Base-by-base conservation (phyloP, 345 rosid genomes). In the Eucalyptus globulus region DNA sequence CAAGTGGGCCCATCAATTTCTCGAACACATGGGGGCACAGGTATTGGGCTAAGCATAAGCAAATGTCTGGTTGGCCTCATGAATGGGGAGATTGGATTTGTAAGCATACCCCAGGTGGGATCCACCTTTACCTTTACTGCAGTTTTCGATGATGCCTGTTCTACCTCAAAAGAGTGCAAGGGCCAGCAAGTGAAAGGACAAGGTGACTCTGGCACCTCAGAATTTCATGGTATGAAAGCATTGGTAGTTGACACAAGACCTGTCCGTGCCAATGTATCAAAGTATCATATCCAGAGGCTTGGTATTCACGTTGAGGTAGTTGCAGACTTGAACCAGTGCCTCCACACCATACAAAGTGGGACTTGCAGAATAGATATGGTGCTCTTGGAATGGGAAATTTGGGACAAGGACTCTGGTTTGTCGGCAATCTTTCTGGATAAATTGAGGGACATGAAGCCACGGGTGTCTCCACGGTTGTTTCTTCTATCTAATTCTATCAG, bases 41-140 rank as follows among this genome's bases (percentile, higher is more conserved):
- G 99, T 21, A 97, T 97, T 88, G 99, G 99, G 54, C 95, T 97
- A 56, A 97, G 99, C 95, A 97, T 97, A 92, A 97, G 99, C 95
- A 97, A 97, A 93, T 95, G 95, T 91, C 92, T 97, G 92, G 99
- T 97, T 88, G 93, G 94, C 87, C 97, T 95, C 87, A 97, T 97
- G 99, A 94, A 94, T 89, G 99, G 99, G 72, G 98, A 98, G 87
- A 95, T 97, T 65, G 98, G 98, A 88, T 98, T 98, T 87, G 96
- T 92, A 69, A 98, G 98, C 91, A 90, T 91, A 87, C 99, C 96
- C 21, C 94, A 94, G 89, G 91, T 93, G 15, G 99, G 99, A 7
- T 97, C 99, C 37, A 98, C 99, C 72, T 98, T 98, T 90, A 95
- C 98, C 51, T 98, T 98, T 89, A 96, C 98, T 90, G 99, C 96